Evolutionary conservation across 2,329 filamentous ascomycete genomes (phyloP).

Genomic region (Boeremia lycopersici): DNA sequence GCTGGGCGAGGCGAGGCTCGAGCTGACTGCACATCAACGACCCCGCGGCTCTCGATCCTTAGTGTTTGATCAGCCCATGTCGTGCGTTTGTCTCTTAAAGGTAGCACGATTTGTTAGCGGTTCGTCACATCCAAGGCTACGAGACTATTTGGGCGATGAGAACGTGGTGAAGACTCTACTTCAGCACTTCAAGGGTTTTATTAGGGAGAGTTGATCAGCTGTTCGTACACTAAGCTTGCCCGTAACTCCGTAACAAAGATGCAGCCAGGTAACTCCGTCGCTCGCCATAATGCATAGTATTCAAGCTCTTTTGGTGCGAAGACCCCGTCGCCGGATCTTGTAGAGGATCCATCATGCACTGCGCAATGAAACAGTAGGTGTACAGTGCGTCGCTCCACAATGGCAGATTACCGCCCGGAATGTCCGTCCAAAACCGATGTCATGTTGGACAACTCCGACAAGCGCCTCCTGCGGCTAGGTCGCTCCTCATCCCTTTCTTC

Average conservation of each 20-base stretch:
- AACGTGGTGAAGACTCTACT: neutral
- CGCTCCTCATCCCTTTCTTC: conserved; percentile 29
- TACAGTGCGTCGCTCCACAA: neutral
- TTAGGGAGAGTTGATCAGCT: neutral
- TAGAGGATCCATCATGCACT: neutral
- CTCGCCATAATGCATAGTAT: conserved; percentile 12
- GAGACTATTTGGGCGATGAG: neutral
- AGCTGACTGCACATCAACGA: conserved; percentile 3
- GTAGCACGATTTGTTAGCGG: neutral
- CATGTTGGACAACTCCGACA: conserved; percentile 21
- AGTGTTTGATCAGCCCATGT: neutral
- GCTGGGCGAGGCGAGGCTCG: neutral
- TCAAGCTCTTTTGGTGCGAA: conserved; percentile 6
- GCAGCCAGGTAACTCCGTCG: conserved; percentile 14
- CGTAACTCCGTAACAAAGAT: conserved; percentile 5
- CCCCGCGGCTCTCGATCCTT: conserved; percentile 1
- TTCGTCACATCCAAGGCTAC: neutral
- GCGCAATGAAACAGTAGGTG: conserved; percentile 1
- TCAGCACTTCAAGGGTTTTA: neutral
- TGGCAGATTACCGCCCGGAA: conserved; percentile 3
- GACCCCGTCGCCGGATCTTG: neutral
- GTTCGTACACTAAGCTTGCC: conserved; percentile 2
- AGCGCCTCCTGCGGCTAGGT: conserved; percentile 24
- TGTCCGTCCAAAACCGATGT: conserved; percentile 12
- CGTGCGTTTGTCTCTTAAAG: too few relatives aligned